Base-by-base conservation (phyloP, 2,329 filamentous ascomycete species). In the Claviceps sp. region DNA sequence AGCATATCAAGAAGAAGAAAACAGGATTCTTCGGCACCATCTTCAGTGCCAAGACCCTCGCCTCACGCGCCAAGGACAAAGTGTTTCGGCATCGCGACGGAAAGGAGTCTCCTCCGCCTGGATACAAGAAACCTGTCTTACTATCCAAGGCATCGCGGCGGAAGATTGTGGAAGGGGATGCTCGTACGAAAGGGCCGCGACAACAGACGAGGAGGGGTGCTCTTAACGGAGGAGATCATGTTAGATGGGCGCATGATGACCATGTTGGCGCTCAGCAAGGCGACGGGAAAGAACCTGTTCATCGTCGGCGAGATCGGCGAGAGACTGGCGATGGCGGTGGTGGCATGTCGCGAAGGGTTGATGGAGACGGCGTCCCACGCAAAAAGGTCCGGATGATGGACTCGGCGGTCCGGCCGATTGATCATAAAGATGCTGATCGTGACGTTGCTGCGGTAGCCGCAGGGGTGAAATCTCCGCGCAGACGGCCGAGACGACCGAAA, bases 11-110 rank as follows among this genome's bases (percentile, higher is more conserved):
- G 26, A 55, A 57, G 50, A 68, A 69, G 58, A 72, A 72, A 64
- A 73, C 70, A 58, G 65, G 70, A 48, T 73, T 77, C 55, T 73
- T 70, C 71, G 67, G 68, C 37, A 68, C 67, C 54, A 64, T 81
- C 52, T 69, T 80, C 57, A 72, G 75, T 56, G 72, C 67, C 55
- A 70, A 70, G 55, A 75, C 71, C 62, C 65, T 68, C 50, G 66
- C 70, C 13, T 55, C 52, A 22, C 30, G 48, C 4, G 51, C 48
- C 43, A 53, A 50, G 46, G 39, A 42, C 8, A 56, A 53, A 48
- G 53, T 48, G 30, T 50, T 44, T 37, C 50, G 53, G 14, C 39
- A 48, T 13, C 39, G 52, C 19, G 52, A 48, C 26, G 52, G 38
- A 4, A 43, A 51, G 2, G 30, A 22, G 13, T 34, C 14, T 17